Evolutionary conservation across 768 basidiomycete genomes (phyloP), one percentile per base, ranked within the genome.

Genomic region (Pulveroboletus sp.): DNA sequence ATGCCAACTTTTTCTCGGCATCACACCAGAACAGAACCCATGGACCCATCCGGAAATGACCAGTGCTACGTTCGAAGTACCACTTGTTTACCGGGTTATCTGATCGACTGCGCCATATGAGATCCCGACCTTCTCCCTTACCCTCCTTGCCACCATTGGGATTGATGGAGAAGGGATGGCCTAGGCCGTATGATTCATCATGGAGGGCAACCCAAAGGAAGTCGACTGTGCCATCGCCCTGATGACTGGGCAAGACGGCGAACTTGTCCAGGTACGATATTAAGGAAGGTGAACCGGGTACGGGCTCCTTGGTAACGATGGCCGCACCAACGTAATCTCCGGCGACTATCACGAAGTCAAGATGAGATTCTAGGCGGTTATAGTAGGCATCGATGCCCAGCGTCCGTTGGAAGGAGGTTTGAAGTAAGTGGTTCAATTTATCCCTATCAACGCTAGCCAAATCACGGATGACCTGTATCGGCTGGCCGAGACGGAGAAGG

Each of bases 21-120:
- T 99, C 96, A 68, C 94, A 96, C 96, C 96, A 99, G 69, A 99
- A 99, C 59, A 99, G 68, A 39, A 92, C 83, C 91, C 95, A 99
- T 24, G 82, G 73, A 10, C 85, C 87, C 75, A 86, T 79, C 55
- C 89, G 79, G 35, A 93, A 54, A 71, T 97, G 94, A 17, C 96
- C 96, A 17, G 86, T 87, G 64, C 87, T 89, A 31, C 96, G 83
- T 63, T 99, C 96, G 57, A 92, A 97, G 71, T 99, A 99, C 96
- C 96, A 99, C 71, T 93, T 95, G 72, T 99, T 99, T 49, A 98
- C 83, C 0, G 93, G 94, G 68, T 99, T 99, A 71, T 96, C 79
- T 7, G 87, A 77, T 47, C 96, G 79, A 65, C 85, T 89, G 40
- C 96, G 82, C 96, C 96, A 99, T 35, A 99, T 93, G 51, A 99